These are phyloP conservation scores for Plasmodium berghei DNA, from an alignment of 169 alveolate genomes.

Conservation along the genomic window DNA sequence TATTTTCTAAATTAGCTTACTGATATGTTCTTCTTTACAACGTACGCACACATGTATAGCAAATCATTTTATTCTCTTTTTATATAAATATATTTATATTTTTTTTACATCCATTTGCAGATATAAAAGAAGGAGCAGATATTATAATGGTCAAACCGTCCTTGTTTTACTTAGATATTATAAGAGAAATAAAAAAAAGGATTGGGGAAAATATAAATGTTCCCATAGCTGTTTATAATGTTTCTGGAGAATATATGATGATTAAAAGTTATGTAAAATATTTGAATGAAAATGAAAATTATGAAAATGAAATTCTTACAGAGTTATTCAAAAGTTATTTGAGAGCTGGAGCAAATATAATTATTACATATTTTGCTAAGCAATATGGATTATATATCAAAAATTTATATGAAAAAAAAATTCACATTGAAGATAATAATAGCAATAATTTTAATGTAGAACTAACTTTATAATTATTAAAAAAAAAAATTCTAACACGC, in stretches of 20 bases:
- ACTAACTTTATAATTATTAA: slow-evolving; percentile 19
- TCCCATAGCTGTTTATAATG: slow-evolving; percentile 82
- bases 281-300: slow-evolving; percentile 57
- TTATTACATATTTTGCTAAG: slow-evolving; percentile 89
- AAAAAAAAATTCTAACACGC: too few relatives aligned
- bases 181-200: slow-evolving; percentile 74
- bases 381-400: slow-evolving; percentile 79
- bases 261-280: slow-evolving; percentile 79
- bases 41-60: not conserved
- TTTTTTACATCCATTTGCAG: slow-evolving; percentile 33
- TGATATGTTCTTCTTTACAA: not conserved
- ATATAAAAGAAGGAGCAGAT: slow-evolving; percentile 82
- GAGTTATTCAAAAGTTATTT: slow-evolving; percentile 87
- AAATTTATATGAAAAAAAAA: slow-evolving; percentile 73
- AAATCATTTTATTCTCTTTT: not conserved
- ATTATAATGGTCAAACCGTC: slow-evolving; percentile 84
- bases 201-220: slow-evolving; percentile 56
- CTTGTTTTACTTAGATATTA: slow-evolving; percentile 77
- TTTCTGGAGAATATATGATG: slow-evolving; percentile 83
- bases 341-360: slow-evolving; percentile 92
- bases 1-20: not conserved
- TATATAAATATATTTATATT: not conserved
- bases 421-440: slow-evolving; percentile 36
- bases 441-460: slow-evolving; percentile 60
- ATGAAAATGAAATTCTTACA: slow-evolving; percentile 87